Percentiles rank a stretch among this genome's conserved stretches.
Evolutionary conservation across 129 eudicot genomes (phyloP).

Genomic region (Pulicaria dysenterica): DNA sequence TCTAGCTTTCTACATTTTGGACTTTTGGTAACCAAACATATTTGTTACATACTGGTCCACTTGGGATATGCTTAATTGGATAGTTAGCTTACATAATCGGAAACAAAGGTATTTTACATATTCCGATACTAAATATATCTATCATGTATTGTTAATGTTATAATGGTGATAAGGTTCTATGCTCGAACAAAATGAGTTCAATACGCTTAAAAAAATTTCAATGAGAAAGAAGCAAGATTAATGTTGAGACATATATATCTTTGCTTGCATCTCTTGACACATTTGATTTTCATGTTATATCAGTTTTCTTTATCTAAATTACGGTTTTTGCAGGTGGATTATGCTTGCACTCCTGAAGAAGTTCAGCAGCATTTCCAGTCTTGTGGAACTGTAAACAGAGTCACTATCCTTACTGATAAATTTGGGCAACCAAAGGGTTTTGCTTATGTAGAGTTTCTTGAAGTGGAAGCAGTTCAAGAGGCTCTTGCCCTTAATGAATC

Average conservation of each 20-base stretch:
- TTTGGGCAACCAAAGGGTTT: conserved; percentile 99
- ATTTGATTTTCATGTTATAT: background rate
- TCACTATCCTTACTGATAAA: conserved; percentile 87
- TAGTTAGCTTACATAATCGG: no score
- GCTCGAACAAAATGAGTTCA: background rate
- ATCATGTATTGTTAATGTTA: no score
- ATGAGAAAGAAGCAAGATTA: background rate
- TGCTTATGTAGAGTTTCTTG: conserved; percentile 95
- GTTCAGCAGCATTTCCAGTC: conserved; percentile 98
- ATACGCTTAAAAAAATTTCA: background rate
- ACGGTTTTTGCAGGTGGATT: conserved; percentile 73
- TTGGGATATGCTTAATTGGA: background rate
- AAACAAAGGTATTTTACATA: no score
- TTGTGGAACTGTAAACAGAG: conserved; percentile 95
- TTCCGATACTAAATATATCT: no score
- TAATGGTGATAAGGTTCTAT: background rate
- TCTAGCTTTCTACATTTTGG: background rate
- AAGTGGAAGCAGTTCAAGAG: conserved; percentile 89
- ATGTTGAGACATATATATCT: background rate
- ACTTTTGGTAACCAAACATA: background rate
- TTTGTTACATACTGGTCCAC: background rate
- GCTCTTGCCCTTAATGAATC: conserved; percentile 86
- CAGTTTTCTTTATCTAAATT: background rate
- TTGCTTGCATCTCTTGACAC: background rate
- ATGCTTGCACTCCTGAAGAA: conserved; percentile 99